A percentile compares a stretch with the other conserved stretches of the same genome.
phyloP scores from a whole-genome alignment of 176 grass and related monocot genomes.

The Aegilops sharonensis region DNA sequence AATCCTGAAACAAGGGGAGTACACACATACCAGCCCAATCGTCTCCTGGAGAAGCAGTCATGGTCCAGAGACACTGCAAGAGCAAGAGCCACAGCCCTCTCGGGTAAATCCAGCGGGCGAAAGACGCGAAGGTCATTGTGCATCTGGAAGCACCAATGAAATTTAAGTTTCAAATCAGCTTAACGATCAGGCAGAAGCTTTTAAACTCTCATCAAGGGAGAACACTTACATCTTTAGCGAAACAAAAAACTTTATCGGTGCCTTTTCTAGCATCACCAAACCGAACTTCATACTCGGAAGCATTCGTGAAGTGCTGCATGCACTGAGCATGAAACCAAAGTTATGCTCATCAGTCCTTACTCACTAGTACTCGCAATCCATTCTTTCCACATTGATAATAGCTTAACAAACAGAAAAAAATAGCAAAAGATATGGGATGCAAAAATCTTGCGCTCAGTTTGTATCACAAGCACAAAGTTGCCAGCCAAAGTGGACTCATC shows the following conservation, averaged over 20 bases:
- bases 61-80: constrained; percentile 73
- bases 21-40: constrained; percentile 61
- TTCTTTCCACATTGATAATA: neutral
- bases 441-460: neutral
- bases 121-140: constrained; percentile 44
- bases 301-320: constrained; percentile 75
- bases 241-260: neutral
- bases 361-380: neutral
- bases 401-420: neutral
- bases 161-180: neutral
- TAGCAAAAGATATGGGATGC: neutral
- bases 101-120: constrained; percentile 62
- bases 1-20: neutral
- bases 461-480: neutral
- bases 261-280: constrained; percentile 52
- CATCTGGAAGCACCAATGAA: constrained; percentile 29
- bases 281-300: constrained; percentile 77
- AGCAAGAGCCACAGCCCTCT: constrained; percentile 78
- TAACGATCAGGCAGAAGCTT: neutral
- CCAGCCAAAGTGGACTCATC: neutral
- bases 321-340: neutral
- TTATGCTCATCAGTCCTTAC: neutral
- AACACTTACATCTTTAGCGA: constrained; percentile 32
- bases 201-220: neutral
- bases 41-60: constrained; percentile 76